Conservation (phyloP, 805 yeast genomes). For the Kuraishia ogatae region DNA sequence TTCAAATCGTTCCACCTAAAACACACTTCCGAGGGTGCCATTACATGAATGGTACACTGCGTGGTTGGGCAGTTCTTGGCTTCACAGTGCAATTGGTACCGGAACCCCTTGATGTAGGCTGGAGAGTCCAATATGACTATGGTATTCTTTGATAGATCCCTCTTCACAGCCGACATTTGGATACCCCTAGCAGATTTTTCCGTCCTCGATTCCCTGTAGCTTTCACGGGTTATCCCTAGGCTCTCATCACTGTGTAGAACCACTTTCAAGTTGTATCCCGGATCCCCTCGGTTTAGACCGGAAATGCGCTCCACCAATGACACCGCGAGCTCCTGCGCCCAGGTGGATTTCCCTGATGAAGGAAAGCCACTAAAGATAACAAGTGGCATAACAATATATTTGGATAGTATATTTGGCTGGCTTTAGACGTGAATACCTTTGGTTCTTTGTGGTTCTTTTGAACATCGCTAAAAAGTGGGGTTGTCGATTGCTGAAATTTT, state of each 20-base stretch:
- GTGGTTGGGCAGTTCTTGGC: slow-evolving; percentile 79
- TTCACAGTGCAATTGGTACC: slow-evolving; percentile 92
- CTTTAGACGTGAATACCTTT: no score
- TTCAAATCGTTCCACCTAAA: slow-evolving; percentile 46
- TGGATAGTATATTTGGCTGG: background rate
- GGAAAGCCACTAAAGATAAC: slow-evolving; percentile 82
- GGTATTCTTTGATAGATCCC: slow-evolving; percentile 59
- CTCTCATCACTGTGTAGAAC: slow-evolving; percentile 71
- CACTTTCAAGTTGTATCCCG: slow-evolving; percentile 51
- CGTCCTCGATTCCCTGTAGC: slow-evolving; percentile 60
- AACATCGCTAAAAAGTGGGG: no score
- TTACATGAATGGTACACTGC: slow-evolving; percentile 72
- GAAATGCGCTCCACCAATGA: slow-evolving; percentile 39
- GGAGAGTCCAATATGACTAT: slow-evolving; percentile 82
- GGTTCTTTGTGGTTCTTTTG: no score
- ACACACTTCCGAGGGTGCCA: slow-evolving; percentile 58
- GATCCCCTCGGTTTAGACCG: slow-evolving; percentile 28
- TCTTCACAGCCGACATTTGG: slow-evolving; percentile 82
- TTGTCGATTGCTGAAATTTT: no score
- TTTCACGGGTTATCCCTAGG: slow-evolving; percentile 59
- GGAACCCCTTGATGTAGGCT: slow-evolving; percentile 87
- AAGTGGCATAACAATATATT: slow-evolving; percentile 57
- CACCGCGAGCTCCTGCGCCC: slow-evolving; percentile 49
- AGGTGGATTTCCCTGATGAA: slow-evolving; percentile 70
- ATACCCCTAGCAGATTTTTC: slow-evolving; percentile 80